Percentiles rank a stretch among this genome's conserved stretches.
Conservation (phyloP, 2,329 filamentous ascomycete genomes). For the Phialophora chinensis region DNA sequence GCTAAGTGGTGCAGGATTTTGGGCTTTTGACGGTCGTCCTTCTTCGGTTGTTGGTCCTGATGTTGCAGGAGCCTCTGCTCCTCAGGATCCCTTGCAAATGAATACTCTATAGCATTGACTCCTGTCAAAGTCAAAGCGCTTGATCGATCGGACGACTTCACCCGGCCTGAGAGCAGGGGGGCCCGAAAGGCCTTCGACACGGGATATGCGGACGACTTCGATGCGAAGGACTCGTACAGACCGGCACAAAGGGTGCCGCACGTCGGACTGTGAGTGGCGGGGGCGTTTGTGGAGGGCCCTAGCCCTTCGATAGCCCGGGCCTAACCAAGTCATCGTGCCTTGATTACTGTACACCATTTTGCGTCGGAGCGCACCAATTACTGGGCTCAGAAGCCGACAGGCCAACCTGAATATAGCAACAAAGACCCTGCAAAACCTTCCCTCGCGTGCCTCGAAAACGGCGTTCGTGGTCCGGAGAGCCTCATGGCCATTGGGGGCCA, state of each 20-base stretch:
- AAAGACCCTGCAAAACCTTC: not conserved
- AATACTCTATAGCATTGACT: not conserved
- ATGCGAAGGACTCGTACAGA: not conserved
- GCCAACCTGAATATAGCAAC: conserved; percentile 4
- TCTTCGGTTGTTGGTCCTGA: not conserved
- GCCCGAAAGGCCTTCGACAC: not conserved
- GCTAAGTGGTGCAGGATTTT: not conserved
- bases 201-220: not conserved
- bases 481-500: conserved; percentile 9
- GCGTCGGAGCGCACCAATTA: not conserved
- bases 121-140: not conserved
- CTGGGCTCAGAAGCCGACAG: not conserved
- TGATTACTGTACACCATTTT: not conserved
- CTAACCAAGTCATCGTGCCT: not conserved
- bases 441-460: not conserved
- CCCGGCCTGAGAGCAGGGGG: not conserved
- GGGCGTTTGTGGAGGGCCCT: conserved; percentile 1
- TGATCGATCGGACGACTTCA: not conserved
- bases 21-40: not conserved
- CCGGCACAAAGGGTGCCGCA: not conserved
- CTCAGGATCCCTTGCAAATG: not conserved
- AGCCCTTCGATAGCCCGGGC: not conserved
- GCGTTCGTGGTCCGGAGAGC: not conserved
- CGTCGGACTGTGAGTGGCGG: conserved; percentile 3
- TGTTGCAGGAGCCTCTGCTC: not conserved